Evolutionary conservation across 345 rosid species (phyloP), one percentile per base, ranked within the genome.

Genomic region (Combretum micranthum): DNA sequence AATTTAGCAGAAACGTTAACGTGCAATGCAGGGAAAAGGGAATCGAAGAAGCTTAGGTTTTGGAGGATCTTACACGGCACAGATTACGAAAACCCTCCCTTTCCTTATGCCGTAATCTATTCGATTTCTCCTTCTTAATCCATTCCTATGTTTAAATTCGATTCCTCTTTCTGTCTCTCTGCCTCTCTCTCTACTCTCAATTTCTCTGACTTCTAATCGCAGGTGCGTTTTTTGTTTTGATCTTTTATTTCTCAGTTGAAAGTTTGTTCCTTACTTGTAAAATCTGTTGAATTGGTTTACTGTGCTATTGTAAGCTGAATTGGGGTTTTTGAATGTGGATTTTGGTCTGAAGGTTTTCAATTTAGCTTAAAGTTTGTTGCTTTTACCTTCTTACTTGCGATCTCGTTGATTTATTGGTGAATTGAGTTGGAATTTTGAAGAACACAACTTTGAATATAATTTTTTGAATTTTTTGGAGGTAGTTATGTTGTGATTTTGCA

Each of bases 101-200:
- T 74, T 68, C 80, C 76, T 78, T 76, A 60, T 61, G 79, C 75
- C 81, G 68, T 77, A 79, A 71, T 74, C 70, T 75, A 79, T 82
- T 79, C 82, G 60, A 64, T 68, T 56, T 53, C 59, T 56, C 47
- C 52, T 60, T 43, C 19, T 42, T 56, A 6, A 49, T 43, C 44
- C 47, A 50, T 50, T 37, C 59, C 32, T 50, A 46, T 14, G 71
- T 64, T 72, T 62, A 58, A 63, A 56, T 68, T 60, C 42, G 51
- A 12, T 10, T 52, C 63, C 49, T 46, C 71, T 50, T 52, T 44
- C 5, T 42, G 47, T 47, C 42, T 19, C 16, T 44, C 65, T 47
- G n/a, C n/a, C 39, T 17, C 25, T 19, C 39, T 25, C 21, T 15
- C 12, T 17, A 13, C 53, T 15, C 50, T 12, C 51, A 17, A 21